Evolutionary conservation across 2,329 filamentous ascomycete genomes (phyloP), one percentile per base, ranked within the genome.

Genomic region (Fusarium abutilonis): DNA sequence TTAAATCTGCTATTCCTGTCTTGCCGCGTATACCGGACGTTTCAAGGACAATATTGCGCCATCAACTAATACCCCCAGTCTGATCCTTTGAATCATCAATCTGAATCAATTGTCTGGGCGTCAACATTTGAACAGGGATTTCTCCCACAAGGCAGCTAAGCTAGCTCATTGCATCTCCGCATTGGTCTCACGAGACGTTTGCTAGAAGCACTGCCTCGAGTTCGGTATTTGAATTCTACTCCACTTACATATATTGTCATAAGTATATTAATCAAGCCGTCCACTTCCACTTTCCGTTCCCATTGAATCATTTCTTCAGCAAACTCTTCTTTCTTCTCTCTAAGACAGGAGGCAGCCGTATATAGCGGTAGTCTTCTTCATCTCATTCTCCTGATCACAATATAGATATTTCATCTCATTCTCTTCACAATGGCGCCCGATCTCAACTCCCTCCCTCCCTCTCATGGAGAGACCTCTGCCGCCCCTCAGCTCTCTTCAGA

Each of bases 401-500:
- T 29, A 32, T 45, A 51, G 28, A 42, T 49, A 32, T 26, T 51
- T 40, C 9, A 39, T 14, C 39, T 6, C 26, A 49, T 31, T 14
- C 15, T 51, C 38, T 31, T 39, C 64, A 69, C 47, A 60, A 90
- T 92, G 89, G 84, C 88, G 65, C 89, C 89, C 46, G 89, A 92
- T 77, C 83, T 92, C 72, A 90, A 92, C 80, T 88, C 88, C 7
- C 81, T 92, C 56, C 85, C 86, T 38, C 77, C 81, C 34, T 88
- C 86, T 28, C 80, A 80, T 9, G 64, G 56, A 17, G 61, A 64
- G 52, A 54, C 52, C 43, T 66, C 66, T 47, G 42, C 61, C 40
- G 31, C 64, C 23, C 50, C 54, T 52, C 57, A 55, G n/a, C 55
- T 67, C 28, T 65, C 58, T 17, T 40, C 56, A 15, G 65, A 69